Evolutionary conservation across 768 basidiomycete species (phyloP), one percentile per base, ranked within the genome.

Genomic region (Tephrocybe sp.): DNA sequence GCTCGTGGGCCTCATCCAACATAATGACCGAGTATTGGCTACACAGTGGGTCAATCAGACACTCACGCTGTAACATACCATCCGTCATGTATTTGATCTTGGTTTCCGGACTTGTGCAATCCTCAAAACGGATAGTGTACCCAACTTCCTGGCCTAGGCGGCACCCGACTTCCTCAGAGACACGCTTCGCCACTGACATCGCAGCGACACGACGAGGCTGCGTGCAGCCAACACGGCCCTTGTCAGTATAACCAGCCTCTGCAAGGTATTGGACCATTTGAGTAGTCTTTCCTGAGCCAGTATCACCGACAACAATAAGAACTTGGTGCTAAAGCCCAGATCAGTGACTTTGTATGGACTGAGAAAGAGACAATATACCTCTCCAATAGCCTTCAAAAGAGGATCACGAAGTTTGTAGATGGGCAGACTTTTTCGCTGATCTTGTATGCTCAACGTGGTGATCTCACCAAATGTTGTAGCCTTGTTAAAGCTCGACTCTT

Each of bases 41-140:
- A 65, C 93, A 87, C 52, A 97, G 84, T 5, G 96, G 96, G 62
- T 99, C 97, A 63, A 98, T 90, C 45, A 99, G 74, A 56, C 89
- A 92, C 75, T 99, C 97, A 70, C 97, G 83, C 62, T 98, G 92
- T 21, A 99, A 79, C 93, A 99, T 98, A 74, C 97, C 97, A 64
- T 98, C 97, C 62, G 97, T 99, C 97, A 99, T 98, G 79, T 97
- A 99, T 70, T 98, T 99, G 79, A 99, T 99, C 63, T 89, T 86
- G 3, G 97, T 98, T 70, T 99, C 97, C 3, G 97, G 96, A 63
- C 93, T 89, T 5, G 97, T 98, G 69, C 96, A 94, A 68, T 99
- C 97, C 72, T 99, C 97, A 67, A 99, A 99, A 74, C 97, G 96
- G 60, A 99, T 98, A 5, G 90, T 90, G 66, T 99, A 99, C 6